These are phyloP conservation scores for Golubevia sp. DNA, from an alignment of 1,284 basidiomycete genomes.

Conservation along the genomic window DNA sequence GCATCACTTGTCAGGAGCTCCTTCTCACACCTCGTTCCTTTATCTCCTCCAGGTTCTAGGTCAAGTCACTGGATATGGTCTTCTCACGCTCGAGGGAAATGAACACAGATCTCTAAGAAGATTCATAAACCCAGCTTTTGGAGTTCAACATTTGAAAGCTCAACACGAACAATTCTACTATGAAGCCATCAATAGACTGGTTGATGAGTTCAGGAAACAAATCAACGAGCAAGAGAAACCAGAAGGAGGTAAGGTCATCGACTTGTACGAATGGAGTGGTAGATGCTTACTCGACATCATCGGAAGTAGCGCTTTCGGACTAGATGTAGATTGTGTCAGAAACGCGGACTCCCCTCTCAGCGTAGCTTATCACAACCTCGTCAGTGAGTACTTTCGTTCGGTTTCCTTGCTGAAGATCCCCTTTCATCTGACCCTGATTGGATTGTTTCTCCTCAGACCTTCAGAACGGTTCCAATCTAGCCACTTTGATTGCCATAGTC, in stretches of 20 bases:
- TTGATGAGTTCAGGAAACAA: conserved; percentile 26
- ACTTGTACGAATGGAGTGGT: conserved; percentile 26
- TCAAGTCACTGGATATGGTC: conserved; percentile 34
- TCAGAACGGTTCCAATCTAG: conserved; percentile 32
- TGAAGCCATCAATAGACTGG: conserved; percentile 24
- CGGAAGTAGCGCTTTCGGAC: conserved; percentile 33
- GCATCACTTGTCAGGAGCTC: too few species aligned
- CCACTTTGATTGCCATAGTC: conserved; percentile 19
- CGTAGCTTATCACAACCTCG: conserved; percentile 27
- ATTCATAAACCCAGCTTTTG: conserved; percentile 46
- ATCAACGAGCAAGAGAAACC: conserved; percentile 16
- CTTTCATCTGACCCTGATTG: not conserved
- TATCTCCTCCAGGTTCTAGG: conserved; percentile 13
- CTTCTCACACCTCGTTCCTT: too few species aligned
- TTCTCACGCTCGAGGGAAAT: conserved; percentile 33
- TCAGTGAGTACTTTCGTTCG: conserved; percentile 2
- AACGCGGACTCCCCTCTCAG: conserved; percentile 33
- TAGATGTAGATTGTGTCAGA: conserved; percentile 31
- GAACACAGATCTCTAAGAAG: conserved; percentile 38
- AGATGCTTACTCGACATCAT: conserved; percentile 45
- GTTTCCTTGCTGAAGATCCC: not conserved
- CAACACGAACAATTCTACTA: conserved; percentile 24
- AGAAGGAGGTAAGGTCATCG: conserved; percentile 20
- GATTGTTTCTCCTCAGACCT: conserved; percentile 6
- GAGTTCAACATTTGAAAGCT: conserved; percentile 30